Evolutionary conservation across 164 flowering plant species (phyloP).

Genomic region (Kingdonia uniflora): DNA sequence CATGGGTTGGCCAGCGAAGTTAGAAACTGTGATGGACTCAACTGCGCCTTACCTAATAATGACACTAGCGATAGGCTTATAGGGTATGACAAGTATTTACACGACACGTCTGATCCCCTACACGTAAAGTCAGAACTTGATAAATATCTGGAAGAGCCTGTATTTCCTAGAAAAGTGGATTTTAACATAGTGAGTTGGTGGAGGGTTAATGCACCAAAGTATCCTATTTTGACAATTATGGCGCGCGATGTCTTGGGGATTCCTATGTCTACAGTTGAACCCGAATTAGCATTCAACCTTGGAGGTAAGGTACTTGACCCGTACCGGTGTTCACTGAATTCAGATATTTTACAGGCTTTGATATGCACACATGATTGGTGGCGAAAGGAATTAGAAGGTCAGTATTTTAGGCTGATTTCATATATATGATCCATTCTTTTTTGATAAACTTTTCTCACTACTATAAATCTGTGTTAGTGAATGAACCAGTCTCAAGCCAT

Average conservation of each 20-base stretch:
- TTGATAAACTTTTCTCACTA: not conserved
- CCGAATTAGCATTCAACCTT: conserved; percentile 33
- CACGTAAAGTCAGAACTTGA: conserved; percentile 49
- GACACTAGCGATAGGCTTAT: conserved; percentile 40
- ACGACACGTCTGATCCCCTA: conserved; percentile 45
- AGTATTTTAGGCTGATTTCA: not conserved
- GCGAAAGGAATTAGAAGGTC: conserved; percentile 40
- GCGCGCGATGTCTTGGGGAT: conserved; percentile 65
- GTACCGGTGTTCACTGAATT: conserved; percentile 28
- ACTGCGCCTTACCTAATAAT: conserved; percentile 21
- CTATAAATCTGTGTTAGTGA: not conserved
- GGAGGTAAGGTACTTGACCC: conserved; percentile 45
- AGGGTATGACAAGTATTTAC: conserved; percentile 59
- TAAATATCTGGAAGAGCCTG: conserved; percentile 62
- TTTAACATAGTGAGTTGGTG: conserved; percentile 72
- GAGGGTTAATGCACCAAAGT: conserved; percentile 68
- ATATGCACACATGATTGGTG: conserved; percentile 74
- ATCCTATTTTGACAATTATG: conserved; percentile 64
- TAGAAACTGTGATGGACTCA: conserved; percentile 5
- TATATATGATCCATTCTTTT: not conserved
- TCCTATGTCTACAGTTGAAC: conserved; percentile 45
- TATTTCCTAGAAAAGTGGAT: conserved; percentile 58
- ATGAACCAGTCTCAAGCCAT: not conserved
- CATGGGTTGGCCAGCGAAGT: conserved; percentile 24
- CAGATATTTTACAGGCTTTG: conserved; percentile 55